Conservation (phyloP, 2,329 filamentous ascomycete species). For the Xylariaceae sp. region DNA sequence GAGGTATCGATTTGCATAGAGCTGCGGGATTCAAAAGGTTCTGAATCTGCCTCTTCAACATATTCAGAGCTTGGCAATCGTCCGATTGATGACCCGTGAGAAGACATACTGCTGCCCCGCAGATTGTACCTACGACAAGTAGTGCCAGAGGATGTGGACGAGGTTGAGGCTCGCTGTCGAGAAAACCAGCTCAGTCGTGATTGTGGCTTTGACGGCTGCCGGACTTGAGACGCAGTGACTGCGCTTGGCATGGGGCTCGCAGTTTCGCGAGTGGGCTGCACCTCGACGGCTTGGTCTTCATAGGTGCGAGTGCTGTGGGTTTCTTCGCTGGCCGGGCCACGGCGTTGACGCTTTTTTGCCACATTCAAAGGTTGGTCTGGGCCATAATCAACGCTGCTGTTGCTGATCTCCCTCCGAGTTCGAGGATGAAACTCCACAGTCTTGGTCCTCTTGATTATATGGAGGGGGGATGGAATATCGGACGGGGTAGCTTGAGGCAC, state of each 20-base stretch:
- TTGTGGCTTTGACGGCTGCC: slow-evolving; percentile 21
- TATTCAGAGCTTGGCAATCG: slow-evolving; percentile 6
- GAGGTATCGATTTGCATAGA: slow-evolving; percentile 13
- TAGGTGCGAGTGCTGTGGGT: background rate
- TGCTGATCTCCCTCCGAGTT: slow-evolving; percentile 22
- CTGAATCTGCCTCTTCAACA: slow-evolving; percentile 10
- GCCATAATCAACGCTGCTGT: slow-evolving; percentile 20
- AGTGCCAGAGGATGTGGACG: slow-evolving; percentile 23
- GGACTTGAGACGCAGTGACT: background rate
- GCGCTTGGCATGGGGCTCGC: background rate
- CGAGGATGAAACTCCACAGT: slow-evolving; percentile 21
- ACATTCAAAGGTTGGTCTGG: slow-evolving; percentile 26
- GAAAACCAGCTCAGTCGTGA: slow-evolving; percentile 25
- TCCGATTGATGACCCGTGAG: slow-evolving; percentile 17
- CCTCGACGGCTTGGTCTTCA: background rate
- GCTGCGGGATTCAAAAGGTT: slow-evolving; percentile 11
- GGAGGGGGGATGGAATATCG: slow-evolving; percentile 26
- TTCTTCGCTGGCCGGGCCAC: background rate
- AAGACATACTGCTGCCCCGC: slow-evolving; percentile 17
- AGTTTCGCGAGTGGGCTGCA: background rate
- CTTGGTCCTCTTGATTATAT: slow-evolving; percentile 27
- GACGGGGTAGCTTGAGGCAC: slow-evolving; percentile 8
- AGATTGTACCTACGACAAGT: slow-evolving; percentile 17
- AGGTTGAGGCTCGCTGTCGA: slow-evolving; percentile 21
- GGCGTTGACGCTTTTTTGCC: slow-evolving; percentile 24